Evolutionary conservation across 2,329 filamentous ascomycete genomes (phyloP), one percentile per base, ranked within the genome.

Genomic region (Blumeriella jaapii): DNA sequence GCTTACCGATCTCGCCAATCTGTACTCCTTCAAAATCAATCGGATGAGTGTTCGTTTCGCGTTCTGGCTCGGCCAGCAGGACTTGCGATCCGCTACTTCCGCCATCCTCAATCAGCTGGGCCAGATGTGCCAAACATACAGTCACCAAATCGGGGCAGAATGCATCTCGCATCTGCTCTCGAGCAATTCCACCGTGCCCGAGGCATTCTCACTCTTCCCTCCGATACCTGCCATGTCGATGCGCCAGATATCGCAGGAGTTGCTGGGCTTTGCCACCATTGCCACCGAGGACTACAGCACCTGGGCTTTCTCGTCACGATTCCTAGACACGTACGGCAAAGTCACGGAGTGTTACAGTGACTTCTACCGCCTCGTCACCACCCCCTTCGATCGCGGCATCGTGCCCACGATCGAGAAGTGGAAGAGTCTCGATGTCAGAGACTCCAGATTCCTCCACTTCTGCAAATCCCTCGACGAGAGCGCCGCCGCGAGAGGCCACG

Each of bases 61-160:
- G 5, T 10, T 33, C 23, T 33, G 31, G 31, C 31, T 33, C 13
- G 23, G 31, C 22, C n/a, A 6, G 4, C 31, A 33, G 19, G 4
- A 26, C 13, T 23, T 33, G 5, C 5, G 11, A 4, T 10, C 6
- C 6, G 10, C 8, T 7, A 16, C 9, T 4, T 6, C 15, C 15
- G 10, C 23, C 13, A 14, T 12, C 5, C 22, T 33, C 3, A 13
- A 15, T 1, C 9, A 24, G 3, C 9, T 33, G 16, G 20, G 13
- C 9, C 2, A 26, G 14, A 14, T 26, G 11, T 26, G 11, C 15
- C 10, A 33, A 8, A 17, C 16, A 18, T 29, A 17, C n/a, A 10
- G 19, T 2, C 28, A 29, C 16, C 5, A 12, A n/a, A 8, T 29
- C 8, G 28, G 28, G 7, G 28, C 11, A 11, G 28, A 29, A 18